Conservation (phyloP, 2,329 filamentous ascomycete genomes). For the Aspergillus uvarum region DNA sequence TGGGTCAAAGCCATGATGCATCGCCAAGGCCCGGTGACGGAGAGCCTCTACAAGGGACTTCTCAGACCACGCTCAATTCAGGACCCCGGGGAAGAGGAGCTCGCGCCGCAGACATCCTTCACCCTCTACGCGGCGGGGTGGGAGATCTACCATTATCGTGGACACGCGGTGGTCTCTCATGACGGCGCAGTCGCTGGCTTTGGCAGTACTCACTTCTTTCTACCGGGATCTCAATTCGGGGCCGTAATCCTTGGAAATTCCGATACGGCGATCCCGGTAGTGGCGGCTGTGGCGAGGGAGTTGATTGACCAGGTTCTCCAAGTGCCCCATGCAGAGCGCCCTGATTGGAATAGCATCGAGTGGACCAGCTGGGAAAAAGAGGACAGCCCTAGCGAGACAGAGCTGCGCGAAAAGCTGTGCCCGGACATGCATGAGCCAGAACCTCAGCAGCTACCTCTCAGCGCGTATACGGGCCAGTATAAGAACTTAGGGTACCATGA, state of each 20-base stretch:
- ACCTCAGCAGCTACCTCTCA: constrained; percentile 18
- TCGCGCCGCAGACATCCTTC: constrained; percentile 24
- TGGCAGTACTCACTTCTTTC: constrained; percentile 26
- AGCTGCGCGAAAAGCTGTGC: constrained; percentile 4
- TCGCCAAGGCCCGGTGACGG: constrained; percentile 25
- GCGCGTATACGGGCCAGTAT: constrained; percentile 25
- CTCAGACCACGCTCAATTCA: constrained; percentile 25
- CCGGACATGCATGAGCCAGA: background rate
- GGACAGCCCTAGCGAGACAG: constrained; percentile 11
- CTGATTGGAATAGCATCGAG: background rate
- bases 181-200: constrained; percentile 31
- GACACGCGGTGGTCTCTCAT: constrained; percentile 29
- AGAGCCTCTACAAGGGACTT: constrained; percentile 25
- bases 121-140: constrained; percentile 26
- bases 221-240: constrained; percentile 30
- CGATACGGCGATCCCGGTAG: constrained; percentile 15
- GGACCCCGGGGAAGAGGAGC: constrained; percentile 17
- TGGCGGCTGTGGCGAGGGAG: constrained; percentile 20
- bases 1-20: constrained; percentile 33
- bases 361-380: background rate
- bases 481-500: constrained; percentile 28
- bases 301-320: constrained; percentile 26
- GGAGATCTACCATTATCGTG: constrained; percentile 31
- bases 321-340: background rate
- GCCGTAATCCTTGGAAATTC: constrained; percentile 31